A percentile compares a stretch with the other conserved stretches of the same genome.
Conservation (phyloP, 169 alveolate species). For the Plasmodium adleri region DNA sequence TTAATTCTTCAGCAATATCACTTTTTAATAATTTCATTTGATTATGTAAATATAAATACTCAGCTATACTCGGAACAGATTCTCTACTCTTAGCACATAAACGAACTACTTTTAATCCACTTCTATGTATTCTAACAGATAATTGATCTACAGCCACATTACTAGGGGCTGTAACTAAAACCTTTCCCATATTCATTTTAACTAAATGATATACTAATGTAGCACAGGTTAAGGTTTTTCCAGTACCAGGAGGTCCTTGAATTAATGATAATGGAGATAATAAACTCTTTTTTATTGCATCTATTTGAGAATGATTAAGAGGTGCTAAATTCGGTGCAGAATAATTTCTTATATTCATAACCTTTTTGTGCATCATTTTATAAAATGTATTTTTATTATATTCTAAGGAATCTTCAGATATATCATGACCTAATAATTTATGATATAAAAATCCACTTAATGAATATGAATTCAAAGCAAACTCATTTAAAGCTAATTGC, state of each 20-base stretch:
- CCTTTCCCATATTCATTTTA: constrained; percentile 83
- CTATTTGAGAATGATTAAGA: constrained; percentile 92
- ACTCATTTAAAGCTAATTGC: constrained; percentile 91
- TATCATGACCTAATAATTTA: constrained; percentile 84
- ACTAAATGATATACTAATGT: constrained; percentile 94
- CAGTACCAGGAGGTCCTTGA: constrained; percentile 99
- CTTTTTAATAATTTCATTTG: constrained; percentile 86
- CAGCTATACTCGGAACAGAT: constrained; percentile 59
- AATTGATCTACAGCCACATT: constrained; percentile 97
- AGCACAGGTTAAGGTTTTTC: constrained; percentile 96
- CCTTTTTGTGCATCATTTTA: not conserved
- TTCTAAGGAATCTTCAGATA: constrained; percentile 37
- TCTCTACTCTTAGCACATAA: constrained; percentile 85
- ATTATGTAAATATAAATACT: constrained; percentile 90
- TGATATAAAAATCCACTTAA: constrained; percentile 81
- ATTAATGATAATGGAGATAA: constrained; percentile 92
- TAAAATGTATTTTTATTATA: constrained; percentile 14
- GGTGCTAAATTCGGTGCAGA: constrained; percentile 95
- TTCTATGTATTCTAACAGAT: constrained; percentile 93
- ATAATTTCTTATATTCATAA: constrained; percentile 83
- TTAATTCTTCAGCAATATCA: constrained; percentile 77
- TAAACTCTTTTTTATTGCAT: constrained; percentile 94
- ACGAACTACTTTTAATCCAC: constrained; percentile 95
- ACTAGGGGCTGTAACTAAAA: constrained; percentile 96
- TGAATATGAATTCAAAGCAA: constrained; percentile 65